A percentile compares a stretch with the other conserved stretches of the same genome.
These are phyloP conservation scores for Tolypocladium inflatum DNA, from an alignment of 2,329 filamentous ascomycete genomes.

Conservation along the genomic window DNA sequence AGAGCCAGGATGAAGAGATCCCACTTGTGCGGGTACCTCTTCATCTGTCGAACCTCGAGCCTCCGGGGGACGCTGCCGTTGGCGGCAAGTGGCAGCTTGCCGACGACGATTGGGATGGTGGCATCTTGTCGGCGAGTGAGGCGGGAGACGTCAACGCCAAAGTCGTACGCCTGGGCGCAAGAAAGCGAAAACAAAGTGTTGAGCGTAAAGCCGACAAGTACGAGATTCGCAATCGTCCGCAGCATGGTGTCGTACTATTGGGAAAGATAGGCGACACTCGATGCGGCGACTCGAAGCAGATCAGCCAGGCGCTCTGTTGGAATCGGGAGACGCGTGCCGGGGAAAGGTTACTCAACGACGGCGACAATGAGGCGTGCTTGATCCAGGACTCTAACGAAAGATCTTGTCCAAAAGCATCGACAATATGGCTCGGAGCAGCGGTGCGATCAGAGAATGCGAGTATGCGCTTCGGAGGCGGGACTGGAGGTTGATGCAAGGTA, in stretches of 20 bases:
- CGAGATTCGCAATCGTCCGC: neutral
- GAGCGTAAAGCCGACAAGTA: neutral
- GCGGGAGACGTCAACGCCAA: conserved; percentile 34
- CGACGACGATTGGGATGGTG: conserved; percentile 29
- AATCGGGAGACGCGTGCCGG: neutral
- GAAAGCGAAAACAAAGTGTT: conserved; percentile 5
- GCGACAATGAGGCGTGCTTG: neutral
- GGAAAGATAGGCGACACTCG: neutral
- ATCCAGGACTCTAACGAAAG: neutral
- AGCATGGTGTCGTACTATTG: conserved; percentile 2
- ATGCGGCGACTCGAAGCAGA: neutral
- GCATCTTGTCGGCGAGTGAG: conserved; percentile 30
- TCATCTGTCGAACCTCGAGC: conserved; percentile 59
- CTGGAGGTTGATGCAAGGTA: neutral
- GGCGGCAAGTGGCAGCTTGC: conserved; percentile 26
- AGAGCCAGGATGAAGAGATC: conserved; percentile 70
- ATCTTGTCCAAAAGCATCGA: neutral
- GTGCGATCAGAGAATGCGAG: neutral
- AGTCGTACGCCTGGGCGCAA: conserved; percentile 32
- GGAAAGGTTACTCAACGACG: neutral
- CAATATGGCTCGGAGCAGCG: neutral
- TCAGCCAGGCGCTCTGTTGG: neutral
- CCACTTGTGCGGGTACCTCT: conserved; percentile 56
- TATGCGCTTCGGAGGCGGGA: neutral
- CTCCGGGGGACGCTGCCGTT: conserved; percentile 38